A percentile compares a stretch with the other conserved stretches of the same genome.
Conservation (phyloP, 768 basidiomycete genomes). For the Tricholomella constricta region DNA sequence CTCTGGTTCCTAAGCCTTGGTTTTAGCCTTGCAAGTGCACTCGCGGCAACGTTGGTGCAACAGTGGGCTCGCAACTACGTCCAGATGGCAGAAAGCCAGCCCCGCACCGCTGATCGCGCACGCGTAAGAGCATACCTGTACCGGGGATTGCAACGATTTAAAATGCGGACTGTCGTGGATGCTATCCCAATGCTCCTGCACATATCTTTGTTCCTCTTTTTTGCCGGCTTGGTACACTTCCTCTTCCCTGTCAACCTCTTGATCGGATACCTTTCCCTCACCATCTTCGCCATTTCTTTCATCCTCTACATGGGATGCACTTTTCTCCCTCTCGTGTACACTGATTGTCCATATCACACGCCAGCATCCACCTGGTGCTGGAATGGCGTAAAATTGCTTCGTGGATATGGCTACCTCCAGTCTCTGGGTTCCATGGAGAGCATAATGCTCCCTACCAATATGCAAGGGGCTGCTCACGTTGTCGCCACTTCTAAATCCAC, state of each 20-base stretch:
- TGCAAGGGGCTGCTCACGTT: not conserved
- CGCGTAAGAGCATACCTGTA: slow-evolving; percentile 9
- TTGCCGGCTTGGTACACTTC: slow-evolving; percentile 1
- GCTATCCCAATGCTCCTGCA: slow-evolving; percentile 10
- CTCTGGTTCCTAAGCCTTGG: slow-evolving; percentile 29
- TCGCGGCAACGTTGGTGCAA: slow-evolving; percentile 26
- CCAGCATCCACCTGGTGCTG: not conserved
- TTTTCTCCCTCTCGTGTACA: not conserved
- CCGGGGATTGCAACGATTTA: not conserved
- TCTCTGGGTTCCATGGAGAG: no score
- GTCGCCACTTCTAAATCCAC: not conserved
- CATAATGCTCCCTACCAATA: no score
- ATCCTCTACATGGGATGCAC: not conserved
- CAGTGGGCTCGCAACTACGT: slow-evolving; percentile 17
- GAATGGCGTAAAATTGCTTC: no score
- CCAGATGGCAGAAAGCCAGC: not conserved
- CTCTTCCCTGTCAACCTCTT: not conserved
- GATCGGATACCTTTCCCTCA: not conserved
- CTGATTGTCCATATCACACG: slow-evolving; percentile 4
- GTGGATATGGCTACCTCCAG: no score
- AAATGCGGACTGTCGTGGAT: slow-evolving; percentile 2
- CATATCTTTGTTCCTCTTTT: slow-evolving; percentile 3
- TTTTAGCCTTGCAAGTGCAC: slow-evolving; percentile 27
- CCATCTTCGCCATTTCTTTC: not conserved
- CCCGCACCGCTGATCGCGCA: slow-evolving; percentile 5